These are phyloP conservation scores for Picochlorum sp. DNA, from an alignment of 139 green algal species.

Conservation along the genomic window DNA sequence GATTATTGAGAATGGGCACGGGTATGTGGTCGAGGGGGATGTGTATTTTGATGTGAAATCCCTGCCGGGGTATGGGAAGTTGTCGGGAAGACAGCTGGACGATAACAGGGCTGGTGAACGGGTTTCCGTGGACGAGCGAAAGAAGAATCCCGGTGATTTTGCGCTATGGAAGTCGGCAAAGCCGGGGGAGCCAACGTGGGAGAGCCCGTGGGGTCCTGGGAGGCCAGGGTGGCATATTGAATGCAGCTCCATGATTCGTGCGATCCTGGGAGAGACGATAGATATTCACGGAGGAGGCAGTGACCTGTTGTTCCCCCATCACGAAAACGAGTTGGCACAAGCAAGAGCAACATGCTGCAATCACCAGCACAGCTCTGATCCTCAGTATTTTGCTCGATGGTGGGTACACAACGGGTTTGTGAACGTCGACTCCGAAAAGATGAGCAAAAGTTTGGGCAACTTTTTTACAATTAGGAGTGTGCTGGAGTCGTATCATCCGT, in stretches of 20 bases:
- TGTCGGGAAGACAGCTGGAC: constrained; percentile 73
- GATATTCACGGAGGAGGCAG: constrained; percentile 83
- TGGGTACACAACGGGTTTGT: constrained; percentile 90
- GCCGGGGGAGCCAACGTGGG: constrained; percentile 81
- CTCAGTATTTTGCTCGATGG: constrained; percentile 71
- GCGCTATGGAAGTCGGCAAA: constrained; percentile 96
- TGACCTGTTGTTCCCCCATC: constrained; percentile 91
- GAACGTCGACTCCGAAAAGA: constrained; percentile 90
- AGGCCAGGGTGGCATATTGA: constrained; percentile 93
- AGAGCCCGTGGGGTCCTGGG: constrained; percentile 83
- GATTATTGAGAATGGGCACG: constrained; percentile 86
- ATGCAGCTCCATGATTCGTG: constrained; percentile 84
- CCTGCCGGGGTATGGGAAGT: constrained; percentile 73
- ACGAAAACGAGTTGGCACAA: constrained; percentile 97
- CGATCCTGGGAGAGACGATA: constrained; percentile 67
- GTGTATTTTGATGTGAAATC: constrained; percentile 91
- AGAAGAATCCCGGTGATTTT: constrained; percentile 87
- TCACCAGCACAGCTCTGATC: constrained; percentile 8
- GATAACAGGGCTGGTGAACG: constrained; percentile 81
- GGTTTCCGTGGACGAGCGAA: constrained; percentile 78
- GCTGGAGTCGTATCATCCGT: constrained; percentile 63
- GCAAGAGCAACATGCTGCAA: constrained; percentile 33
- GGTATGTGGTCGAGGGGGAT: constrained; percentile 72
- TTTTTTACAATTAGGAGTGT: constrained; percentile 97
- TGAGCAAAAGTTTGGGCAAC: constrained; percentile 95